phyloP scores from a whole-genome alignment of 2,329 filamentous ascomycete species.

The Fusarium continuum region DNA sequence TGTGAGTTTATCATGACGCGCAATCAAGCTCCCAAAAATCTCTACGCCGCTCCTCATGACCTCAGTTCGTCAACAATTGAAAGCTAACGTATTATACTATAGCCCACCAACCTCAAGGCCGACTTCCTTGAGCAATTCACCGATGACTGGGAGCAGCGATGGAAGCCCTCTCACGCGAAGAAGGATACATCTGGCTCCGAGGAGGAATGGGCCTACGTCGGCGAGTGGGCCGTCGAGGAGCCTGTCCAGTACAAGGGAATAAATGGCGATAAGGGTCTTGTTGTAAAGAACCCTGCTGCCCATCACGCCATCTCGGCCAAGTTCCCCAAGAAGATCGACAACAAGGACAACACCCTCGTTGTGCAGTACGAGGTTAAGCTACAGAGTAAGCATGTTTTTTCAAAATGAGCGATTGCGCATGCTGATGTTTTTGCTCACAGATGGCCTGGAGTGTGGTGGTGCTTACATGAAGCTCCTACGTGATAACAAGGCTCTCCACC shows the following conservation, averaged over 20 bases:
- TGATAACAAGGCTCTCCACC: slow-evolving; percentile 95
- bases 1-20: slow-evolving; percentile 63
- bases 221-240: slow-evolving; percentile 97
- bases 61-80: slow-evolving; percentile 22
- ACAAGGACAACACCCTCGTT: slow-evolving; percentile 96
- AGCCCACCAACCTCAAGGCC: slow-evolving; percentile 90
- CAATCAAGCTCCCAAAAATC: background rate
- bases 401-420: background rate
- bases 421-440: slow-evolving; percentile 58
- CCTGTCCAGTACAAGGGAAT: slow-evolving; percentile 90
- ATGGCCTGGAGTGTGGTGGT: slow-evolving; percentile 96
- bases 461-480: slow-evolving; percentile 99
- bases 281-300: slow-evolving; percentile 96
- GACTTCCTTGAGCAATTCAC: slow-evolving; percentile 99
- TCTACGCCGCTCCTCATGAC: background rate
- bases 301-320: slow-evolving; percentile 99
- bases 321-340: slow-evolving; percentile 95
- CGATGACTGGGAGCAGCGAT: slow-evolving; percentile 91
- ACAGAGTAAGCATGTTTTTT: slow-evolving; percentile 73
- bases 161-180: slow-evolving; percentile 96
- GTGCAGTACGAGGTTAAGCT: slow-evolving; percentile 99
- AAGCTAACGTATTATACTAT: slow-evolving; percentile 39
- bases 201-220: slow-evolving; percentile 97
- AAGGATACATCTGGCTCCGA: slow-evolving; percentile 81
- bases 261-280: slow-evolving; percentile 93